phyloP scores from a whole-genome alignment of 1,284 basidiomycete species.

The Uromyces viciae-fabae region DNA sequence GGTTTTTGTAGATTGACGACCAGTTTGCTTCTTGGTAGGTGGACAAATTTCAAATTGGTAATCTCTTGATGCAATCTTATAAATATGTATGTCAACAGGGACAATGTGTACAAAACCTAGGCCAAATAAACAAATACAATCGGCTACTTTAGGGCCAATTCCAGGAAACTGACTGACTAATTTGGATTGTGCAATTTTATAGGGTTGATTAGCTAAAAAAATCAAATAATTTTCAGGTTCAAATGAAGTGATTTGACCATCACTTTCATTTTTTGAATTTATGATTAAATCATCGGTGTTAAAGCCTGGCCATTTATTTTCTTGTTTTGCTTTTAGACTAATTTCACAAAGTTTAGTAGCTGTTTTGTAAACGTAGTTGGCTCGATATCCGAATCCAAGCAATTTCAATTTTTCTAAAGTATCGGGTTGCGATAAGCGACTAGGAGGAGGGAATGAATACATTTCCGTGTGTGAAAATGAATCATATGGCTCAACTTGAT shows the following conservation, averaged over 20 bases:
- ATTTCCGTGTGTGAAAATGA: conserved; percentile 57
- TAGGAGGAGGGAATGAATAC: conserved; percentile 80
- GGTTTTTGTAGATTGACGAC: background rate
- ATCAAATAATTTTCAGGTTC: conserved; percentile 60
- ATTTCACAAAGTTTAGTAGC: conserved; percentile 57
- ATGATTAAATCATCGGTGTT: conserved; percentile 43
- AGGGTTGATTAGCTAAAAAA: conserved; percentile 60
- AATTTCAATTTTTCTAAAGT: conserved; percentile 67
- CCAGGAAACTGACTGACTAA: conserved; percentile 77
- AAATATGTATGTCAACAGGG: conserved; percentile 41
- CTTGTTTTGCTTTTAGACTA: conserved; percentile 62
- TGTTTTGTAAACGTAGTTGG: conserved; percentile 79
- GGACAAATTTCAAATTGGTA: conserved; percentile 5
- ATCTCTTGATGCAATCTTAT: conserved; percentile 32
- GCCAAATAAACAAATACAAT: conserved; percentile 92
- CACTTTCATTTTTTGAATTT: conserved; percentile 46
- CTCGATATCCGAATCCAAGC: conserved; percentile 93
- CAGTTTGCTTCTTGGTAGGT: background rate
- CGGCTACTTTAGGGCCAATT: conserved; percentile 91
- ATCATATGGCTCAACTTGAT: conserved; percentile 45
- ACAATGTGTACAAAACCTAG: conserved; percentile 55
- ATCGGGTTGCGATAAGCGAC: conserved; percentile 63
- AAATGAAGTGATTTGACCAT: background rate
- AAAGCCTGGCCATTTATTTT: conserved; percentile 56
- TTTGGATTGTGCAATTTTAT: conserved; percentile 60